Evolutionary conservation across 2,329 filamentous ascomycete genomes (phyloP).

Genomic region (Xylariaceae sp.): DNA sequence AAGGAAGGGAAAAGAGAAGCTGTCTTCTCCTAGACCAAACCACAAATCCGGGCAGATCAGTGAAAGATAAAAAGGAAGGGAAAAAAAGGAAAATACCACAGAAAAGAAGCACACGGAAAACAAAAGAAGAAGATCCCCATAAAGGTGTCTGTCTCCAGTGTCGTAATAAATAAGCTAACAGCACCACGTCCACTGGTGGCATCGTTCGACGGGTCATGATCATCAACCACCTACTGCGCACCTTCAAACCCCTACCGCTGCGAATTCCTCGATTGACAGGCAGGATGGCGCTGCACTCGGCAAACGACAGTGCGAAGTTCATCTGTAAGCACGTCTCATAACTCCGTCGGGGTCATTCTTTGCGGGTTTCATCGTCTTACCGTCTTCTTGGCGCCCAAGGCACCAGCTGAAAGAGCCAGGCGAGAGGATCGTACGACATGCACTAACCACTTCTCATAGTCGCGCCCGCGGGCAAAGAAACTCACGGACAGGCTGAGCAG

Average conservation of each 20-base stretch:
- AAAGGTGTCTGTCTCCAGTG: not conserved
- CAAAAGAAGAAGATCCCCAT: not conserved
- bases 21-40: not conserved
- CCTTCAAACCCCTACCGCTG: constrained; percentile 14
- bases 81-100: not conserved
- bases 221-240: not conserved
- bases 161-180: not conserved
- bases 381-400: not conserved
- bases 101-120: not conserved
- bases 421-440: not conserved
- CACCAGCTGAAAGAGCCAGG: not conserved
- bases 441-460: constrained; percentile 38
- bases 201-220: not conserved
- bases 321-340: constrained; percentile 25
- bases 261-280: constrained; percentile 12
- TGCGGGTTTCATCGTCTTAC: not conserved
- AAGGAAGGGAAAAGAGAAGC: not conserved
- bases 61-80: not conserved
- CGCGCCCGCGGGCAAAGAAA: constrained; percentile 56
- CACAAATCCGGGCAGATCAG: not conserved
- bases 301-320: constrained; percentile 22
- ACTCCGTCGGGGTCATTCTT: not conserved
- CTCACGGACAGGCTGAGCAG: constrained; percentile 64
- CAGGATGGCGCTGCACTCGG: constrained; percentile 30
- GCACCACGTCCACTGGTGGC: not conserved